These are phyloP conservation scores for Macrolepiota albuminosa DNA, from an alignment of 768 basidiomycete species.

Conservation along the genomic window DNA sequence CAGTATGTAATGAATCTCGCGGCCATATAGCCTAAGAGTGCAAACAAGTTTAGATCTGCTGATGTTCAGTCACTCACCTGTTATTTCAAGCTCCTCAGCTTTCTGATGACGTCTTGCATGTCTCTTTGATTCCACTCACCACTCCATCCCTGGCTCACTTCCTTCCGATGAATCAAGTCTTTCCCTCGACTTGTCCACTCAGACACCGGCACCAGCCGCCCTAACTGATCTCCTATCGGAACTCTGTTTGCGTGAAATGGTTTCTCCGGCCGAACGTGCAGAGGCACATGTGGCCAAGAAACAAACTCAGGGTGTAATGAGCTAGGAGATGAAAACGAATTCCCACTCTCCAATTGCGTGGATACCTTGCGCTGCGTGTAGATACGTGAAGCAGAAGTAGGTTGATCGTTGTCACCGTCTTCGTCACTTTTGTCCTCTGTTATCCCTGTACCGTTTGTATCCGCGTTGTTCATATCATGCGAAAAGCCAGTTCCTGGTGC, in stretches of 20 bases:
- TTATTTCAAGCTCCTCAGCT: slow-evolving; percentile 20
- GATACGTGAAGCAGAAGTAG: background rate
- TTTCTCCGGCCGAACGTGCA: slow-evolving; percentile 8
- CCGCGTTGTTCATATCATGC: background rate
- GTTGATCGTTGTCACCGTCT: background rate
- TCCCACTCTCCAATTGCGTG: background rate
- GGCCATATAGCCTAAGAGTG: too few relatives aligned
- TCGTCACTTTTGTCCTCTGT: background rate
- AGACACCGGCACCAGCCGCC: background rate
- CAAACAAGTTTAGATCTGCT: too few relatives aligned
- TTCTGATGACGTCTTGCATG: slow-evolving; percentile 22
- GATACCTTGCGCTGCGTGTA: background rate
- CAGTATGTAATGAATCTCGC: too few relatives aligned
- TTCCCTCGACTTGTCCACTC: background rate
- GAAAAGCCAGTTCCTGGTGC: background rate
- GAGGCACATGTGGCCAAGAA: slow-evolving; percentile 7
- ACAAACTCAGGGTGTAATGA: background rate
- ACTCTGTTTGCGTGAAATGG: slow-evolving; percentile 11
- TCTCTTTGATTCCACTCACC: slow-evolving; percentile 24
- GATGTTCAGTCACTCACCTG: background rate
- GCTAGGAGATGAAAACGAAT: background rate
- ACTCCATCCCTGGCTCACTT: slow-evolving; percentile 21
- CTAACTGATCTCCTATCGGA: background rate
- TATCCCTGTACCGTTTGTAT: background rate
- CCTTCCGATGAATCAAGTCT: slow-evolving; percentile 9